Evolutionary conservation across 2,329 filamentous ascomycete species (phyloP).

Genomic region (Xylariomycetidae sp.): DNA sequence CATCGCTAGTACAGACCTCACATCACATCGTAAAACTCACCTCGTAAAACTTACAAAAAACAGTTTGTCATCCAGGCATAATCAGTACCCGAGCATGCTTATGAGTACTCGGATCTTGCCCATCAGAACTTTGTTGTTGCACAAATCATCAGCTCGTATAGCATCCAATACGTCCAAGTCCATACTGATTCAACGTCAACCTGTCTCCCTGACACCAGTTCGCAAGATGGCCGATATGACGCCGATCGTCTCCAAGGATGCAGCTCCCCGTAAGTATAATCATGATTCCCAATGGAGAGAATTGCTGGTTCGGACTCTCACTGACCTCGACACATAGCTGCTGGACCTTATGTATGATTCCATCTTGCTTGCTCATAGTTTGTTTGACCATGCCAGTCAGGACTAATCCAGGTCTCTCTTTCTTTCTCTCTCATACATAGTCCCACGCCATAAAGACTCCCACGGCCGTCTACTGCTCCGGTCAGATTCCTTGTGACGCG

Average conservation of each 20-base stretch:
- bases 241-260: slow-evolving; percentile 53
- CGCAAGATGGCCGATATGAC: slow-evolving; percentile 43
- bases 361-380: neutral
- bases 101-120: no score
- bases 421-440: slow-evolving; percentile 28
- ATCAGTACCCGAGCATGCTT: no score
- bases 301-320: no score
- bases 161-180: neutral
- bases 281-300: no score
- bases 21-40: no score
- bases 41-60: no score
- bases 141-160: no score
- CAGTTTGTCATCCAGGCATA: no score
- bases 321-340: no score
- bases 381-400: slow-evolving; percentile 10
- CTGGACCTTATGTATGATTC: slow-evolving; percentile 57
- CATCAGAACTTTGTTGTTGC: no score
- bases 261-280: slow-evolving; percentile 55
- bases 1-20: no score
- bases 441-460: slow-evolving; percentile 65
- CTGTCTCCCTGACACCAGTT: slow-evolving; percentile 25
- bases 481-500: slow-evolving; percentile 65
- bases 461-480: slow-evolving; percentile 62
- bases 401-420: slow-evolving; percentile 6
- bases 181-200: slow-evolving; percentile 2